phyloP scores from a whole-genome alignment of 2,329 filamentous ascomycete species.

The Septoria linicola region DNA sequence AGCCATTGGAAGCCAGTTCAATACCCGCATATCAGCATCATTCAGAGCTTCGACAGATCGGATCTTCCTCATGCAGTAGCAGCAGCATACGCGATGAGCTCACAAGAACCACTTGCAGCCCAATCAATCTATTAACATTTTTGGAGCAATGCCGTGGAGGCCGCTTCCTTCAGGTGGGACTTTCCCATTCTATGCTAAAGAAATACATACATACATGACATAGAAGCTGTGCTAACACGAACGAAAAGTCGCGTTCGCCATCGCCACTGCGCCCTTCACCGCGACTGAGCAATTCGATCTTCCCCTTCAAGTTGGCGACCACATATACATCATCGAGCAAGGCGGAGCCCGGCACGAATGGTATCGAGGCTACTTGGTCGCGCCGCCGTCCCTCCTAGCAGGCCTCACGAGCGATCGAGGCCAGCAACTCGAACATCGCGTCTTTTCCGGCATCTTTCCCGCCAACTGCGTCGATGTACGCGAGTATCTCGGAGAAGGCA shows the following conservation, averaged over 20 bases:
- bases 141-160: slow-evolving; percentile 19
- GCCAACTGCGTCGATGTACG: slow-evolving; percentile 91
- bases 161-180: slow-evolving; percentile 13
- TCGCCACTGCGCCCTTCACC: slow-evolving; percentile 91
- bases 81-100: slow-evolving; percentile 8
- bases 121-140: slow-evolving; percentile 8
- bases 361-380: slow-evolving; percentile 93
- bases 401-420: slow-evolving; percentile 88
- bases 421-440: slow-evolving; percentile 88
- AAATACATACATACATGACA: neutral
- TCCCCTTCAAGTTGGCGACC: slow-evolving; percentile 94
- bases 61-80: neutral
- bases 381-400: slow-evolving; percentile 86
- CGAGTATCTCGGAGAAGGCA: slow-evolving; percentile 75
- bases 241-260: slow-evolving; percentile 85
- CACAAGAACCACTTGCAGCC: slow-evolving; percentile 9
- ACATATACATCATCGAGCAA: slow-evolving; percentile 98
- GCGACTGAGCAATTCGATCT: slow-evolving; percentile 85
- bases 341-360: slow-evolving; percentile 80
- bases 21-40: neutral
- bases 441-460: slow-evolving; percentile 98
- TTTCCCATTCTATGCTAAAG: neutral
- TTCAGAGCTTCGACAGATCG: neutral
- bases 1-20: neutral
- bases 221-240: slow-evolving; percentile 3